Base-by-base conservation (phyloP, 371 early-diverging fungal genomes). In the Lichtheimia hyalospora region DNA sequence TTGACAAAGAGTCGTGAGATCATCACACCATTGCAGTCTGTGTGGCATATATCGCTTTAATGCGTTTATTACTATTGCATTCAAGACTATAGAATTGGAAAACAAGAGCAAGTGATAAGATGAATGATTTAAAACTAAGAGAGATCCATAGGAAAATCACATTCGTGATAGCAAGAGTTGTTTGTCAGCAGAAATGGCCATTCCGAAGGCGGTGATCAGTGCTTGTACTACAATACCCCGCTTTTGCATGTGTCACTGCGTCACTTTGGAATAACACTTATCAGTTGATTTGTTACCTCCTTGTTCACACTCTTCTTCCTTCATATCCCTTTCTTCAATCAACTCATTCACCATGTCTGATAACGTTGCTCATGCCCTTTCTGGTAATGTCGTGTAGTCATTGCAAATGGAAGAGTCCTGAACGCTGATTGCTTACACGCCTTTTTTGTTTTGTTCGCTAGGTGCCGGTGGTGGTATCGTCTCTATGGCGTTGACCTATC, bases 381-480 rank as follows among this genome's bases (percentile, higher is more conserved):
- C 61, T 40, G 54, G 60, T 63, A 58, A 56, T 15, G 46, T 51
- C 25, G 21, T 42, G 10, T 34, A 34, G 34, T 7, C 27, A 27
- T 27, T 8, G 16, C 13, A 42, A 40, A 40, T 44, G 24, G 3
- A 39, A 34, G n/a, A 34, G 6, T 15, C 34, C 54, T 49, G 0
- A 14, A 41, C n/a, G 21, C 8, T 51, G 2, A 13, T 46, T 13
- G 46, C 46, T 46, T 2, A 18, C 46, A 12, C 27, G 27, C 10
- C 18, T 8, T 42, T n/a, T n/a, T n/a, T n/a, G n/a, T n/a, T n/a
- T 28, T 43, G 49, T 43, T 56, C 50, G 49, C 16, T 51, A 92
- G 96, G 96, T 73, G 96, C 96, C 69, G 96, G 94, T 69, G 97
- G 97, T 62, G 97, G 97, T 64, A 92, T 95, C 73, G 86, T 93